These are phyloP conservation scores for Saccharomycopsis lassenensis DNA, from an alignment of 805 yeast species.

Conservation along the genomic window DNA sequence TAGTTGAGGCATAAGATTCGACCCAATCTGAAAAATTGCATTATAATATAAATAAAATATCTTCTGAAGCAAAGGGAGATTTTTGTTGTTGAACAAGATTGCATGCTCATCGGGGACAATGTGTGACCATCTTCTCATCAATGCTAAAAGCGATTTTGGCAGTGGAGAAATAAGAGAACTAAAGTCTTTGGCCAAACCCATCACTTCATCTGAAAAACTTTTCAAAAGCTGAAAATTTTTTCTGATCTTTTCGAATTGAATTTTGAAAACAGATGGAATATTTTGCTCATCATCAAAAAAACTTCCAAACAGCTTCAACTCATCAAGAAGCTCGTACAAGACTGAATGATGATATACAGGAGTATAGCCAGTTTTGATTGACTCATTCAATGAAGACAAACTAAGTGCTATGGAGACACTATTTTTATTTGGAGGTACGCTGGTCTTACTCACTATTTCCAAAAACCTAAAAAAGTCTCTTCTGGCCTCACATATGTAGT, in stretches of 20 bases:
- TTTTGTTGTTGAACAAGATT: constrained; percentile 3
- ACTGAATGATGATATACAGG: constrained; percentile 3
- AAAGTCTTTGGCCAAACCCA: neutral
- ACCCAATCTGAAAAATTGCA: constrained; percentile 2
- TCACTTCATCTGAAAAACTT: constrained; percentile 1
- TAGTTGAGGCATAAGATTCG: constrained; percentile 1
- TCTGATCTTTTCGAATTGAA: constrained; percentile 2
- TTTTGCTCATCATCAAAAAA: neutral
- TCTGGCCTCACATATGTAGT: neutral
- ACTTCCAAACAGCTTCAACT: constrained; percentile 5
- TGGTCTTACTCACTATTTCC: constrained; percentile 1
- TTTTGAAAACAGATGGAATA: neutral
- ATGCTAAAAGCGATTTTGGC: neutral
- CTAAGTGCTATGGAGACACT: neutral
- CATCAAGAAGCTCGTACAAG: constrained; percentile 6
- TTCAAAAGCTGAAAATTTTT: neutral
- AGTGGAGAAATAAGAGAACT: neutral
- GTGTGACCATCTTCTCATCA: constrained; percentile 6
- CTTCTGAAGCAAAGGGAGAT: neutral
- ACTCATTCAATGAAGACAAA: constrained; percentile 5
- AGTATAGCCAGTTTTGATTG: constrained; percentile 7
- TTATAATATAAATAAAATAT: constrained; percentile 6
- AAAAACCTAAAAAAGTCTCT: neutral
- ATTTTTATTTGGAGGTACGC: constrained; percentile 3
- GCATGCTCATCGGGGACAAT: constrained; percentile 2